phyloP scores from a whole-genome alignment of 805 yeast species.

The Candida nanaspora region DNA sequence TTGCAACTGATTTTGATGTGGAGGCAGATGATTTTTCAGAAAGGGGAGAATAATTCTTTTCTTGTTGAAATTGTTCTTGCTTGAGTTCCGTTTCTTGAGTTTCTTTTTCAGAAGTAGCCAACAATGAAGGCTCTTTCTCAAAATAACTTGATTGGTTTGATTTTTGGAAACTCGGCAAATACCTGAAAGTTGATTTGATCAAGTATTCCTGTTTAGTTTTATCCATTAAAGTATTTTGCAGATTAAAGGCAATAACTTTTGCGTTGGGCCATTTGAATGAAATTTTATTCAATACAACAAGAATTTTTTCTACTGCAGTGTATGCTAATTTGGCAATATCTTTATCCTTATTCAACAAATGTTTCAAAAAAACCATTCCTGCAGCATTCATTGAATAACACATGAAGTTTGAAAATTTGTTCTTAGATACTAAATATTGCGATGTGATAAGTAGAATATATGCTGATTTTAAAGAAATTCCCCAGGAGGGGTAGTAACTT shows the following conservation, averaged over 20 bases:
- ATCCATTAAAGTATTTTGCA: constrained; percentile 35
- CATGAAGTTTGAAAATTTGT: constrained; percentile 17
- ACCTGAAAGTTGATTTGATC: no score
- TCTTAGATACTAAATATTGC: constrained; percentile 49
- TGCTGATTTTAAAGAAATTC: constrained; percentile 76
- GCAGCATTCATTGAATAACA: constrained; percentile 56
- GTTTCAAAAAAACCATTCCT: constrained; percentile 64
- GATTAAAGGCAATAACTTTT: constrained; percentile 41
- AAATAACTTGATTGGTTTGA: no score
- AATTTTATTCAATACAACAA: constrained; percentile 27
- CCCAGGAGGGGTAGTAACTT: constrained; percentile 55
- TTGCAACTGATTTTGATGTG: no score
- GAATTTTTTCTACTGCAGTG: constrained; percentile 14
- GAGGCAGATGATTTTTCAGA: no score
- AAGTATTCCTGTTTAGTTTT: constrained; percentile 15
- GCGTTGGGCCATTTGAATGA: constrained; percentile 50
- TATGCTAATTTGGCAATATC: constrained; percentile 17
- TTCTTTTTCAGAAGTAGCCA: no score
- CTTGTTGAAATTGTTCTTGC: no score
- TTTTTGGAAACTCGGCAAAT: no score
- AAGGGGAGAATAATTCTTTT: no score
- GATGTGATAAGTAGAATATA: constrained; percentile 63
- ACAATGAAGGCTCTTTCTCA: no score
- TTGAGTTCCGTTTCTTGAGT: no score
- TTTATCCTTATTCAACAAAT: constrained; percentile 31